A percentile compares a stretch with the other conserved stretches of the same genome.
Conservation (phyloP, 2,329 filamentous ascomycete species). For the Chalaropsis ovoidea region DNA sequence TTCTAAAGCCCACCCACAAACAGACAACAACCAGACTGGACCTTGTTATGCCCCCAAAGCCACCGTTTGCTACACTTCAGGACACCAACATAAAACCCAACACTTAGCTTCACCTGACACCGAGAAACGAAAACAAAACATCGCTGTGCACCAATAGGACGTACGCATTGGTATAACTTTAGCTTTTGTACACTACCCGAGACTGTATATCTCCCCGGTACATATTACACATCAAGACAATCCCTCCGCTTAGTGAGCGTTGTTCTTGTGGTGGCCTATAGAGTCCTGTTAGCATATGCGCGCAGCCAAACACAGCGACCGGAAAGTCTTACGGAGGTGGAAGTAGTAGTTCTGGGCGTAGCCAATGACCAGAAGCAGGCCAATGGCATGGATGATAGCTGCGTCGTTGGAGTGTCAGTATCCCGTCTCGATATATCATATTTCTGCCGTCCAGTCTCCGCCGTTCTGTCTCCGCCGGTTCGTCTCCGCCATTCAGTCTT, state of each 20-base stretch:
- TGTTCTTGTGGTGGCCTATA: slow-evolving; percentile 99
- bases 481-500: not conserved
- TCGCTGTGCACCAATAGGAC: too few relatives aligned
- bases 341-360: slow-evolving; percentile 99
- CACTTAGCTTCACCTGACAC: too few relatives aligned
- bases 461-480: too few relatives aligned
- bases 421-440: too few relatives aligned
- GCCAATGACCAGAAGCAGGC: slow-evolving; percentile 65
- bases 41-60: too few relatives aligned
- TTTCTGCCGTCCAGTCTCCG: too few relatives aligned
- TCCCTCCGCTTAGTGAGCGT: slow-evolving; percentile 65
- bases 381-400: slow-evolving; percentile 86
- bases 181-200: slow-evolving; percentile 26
- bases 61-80: too few relatives aligned
- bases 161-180: slow-evolving; percentile 20
- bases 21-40: too few relatives aligned
- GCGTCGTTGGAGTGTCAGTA: not conserved
- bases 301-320: slow-evolving; percentile 4
- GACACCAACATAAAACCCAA: too few relatives aligned
- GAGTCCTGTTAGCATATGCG: slow-evolving; percentile 26
- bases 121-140: too few relatives aligned
- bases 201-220: slow-evolving; percentile 20
- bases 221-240: slow-evolving; percentile 16
- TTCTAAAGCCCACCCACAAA: too few relatives aligned
- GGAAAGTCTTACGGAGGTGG: slow-evolving; percentile 74